A percentile compares a stretch with the other conserved stretches of the same genome.
These are phyloP conservation scores for Byssoonygena ceratinophila DNA, from an alignment of 2,329 filamentous ascomycete species.

Conservation along the genomic window DNA sequence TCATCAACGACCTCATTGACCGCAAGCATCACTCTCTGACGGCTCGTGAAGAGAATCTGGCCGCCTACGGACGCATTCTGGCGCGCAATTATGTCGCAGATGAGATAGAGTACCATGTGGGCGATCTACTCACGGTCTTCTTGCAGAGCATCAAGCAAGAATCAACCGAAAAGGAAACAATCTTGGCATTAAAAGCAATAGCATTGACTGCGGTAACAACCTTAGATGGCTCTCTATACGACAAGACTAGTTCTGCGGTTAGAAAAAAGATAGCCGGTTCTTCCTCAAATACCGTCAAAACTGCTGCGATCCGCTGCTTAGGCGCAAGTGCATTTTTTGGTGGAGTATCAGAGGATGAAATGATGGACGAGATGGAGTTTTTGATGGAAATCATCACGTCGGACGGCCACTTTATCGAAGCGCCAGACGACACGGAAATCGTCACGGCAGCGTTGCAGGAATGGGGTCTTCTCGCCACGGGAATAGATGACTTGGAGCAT, in stretches of 20 bases:
- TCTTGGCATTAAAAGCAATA: slow-evolving; percentile 61
- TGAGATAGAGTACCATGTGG: slow-evolving; percentile 48
- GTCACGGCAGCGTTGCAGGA: slow-evolving; percentile 65
- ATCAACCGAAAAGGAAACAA: slow-evolving; percentile 56
- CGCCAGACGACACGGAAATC: slow-evolving; percentile 57
- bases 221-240: slow-evolving; percentile 56
- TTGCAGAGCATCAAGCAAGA: slow-evolving; percentile 61
- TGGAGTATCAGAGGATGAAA: slow-evolving; percentile 58
- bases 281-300: slow-evolving; percentile 53
- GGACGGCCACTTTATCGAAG: slow-evolving; percentile 62
- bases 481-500: slow-evolving; percentile 62
- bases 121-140: slow-evolving; percentile 55
- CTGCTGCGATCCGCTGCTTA: slow-evolving; percentile 62
- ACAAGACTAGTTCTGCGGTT: slow-evolving; percentile 47
- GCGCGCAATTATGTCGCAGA: slow-evolving; percentile 58
- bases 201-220: slow-evolving; percentile 59
- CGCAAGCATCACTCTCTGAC: slow-evolving; percentile 68
- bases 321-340: slow-evolving; percentile 64
- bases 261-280: slow-evolving; percentile 57
- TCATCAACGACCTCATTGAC: slow-evolving; percentile 61
- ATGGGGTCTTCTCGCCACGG: slow-evolving; percentile 71
- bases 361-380: slow-evolving; percentile 62
- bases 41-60: slow-evolving; percentile 55
- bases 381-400: slow-evolving; percentile 67
- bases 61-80: slow-evolving; percentile 53